A percentile compares a stretch with the other conserved stretches of the same genome.
These are phyloP conservation scores for Scheffersomyces cryptocercus DNA, from an alignment of 1,139 yeast species.

Conservation along the genomic window DNA sequence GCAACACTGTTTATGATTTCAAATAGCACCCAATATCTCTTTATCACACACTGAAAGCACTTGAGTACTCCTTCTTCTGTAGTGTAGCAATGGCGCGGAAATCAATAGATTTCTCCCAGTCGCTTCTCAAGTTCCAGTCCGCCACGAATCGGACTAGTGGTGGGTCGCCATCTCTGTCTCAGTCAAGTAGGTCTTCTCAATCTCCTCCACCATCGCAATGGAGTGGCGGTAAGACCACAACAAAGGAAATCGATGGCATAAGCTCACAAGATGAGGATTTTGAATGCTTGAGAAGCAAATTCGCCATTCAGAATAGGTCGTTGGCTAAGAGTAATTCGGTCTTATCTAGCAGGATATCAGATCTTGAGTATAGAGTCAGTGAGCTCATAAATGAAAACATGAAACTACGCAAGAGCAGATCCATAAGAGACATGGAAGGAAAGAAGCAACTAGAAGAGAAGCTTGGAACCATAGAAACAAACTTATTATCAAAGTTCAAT, in stretches of 20 bases:
- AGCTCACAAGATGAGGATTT: not conserved
- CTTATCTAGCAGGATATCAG: conserved; percentile 48
- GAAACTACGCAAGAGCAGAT: conserved; percentile 8
- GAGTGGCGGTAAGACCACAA: not conserved
- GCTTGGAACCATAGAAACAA: conserved; percentile 37
- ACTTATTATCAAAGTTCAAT: conserved; percentile 43
- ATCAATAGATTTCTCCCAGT: conserved; percentile 21
- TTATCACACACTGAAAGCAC: too few relatives aligned
- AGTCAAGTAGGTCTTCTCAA: too few relatives aligned
- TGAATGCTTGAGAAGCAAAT: conserved; percentile 7
- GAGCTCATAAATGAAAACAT: conserved; percentile 14
- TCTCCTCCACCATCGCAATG: not conserved
- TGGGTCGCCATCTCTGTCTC: too few relatives aligned
- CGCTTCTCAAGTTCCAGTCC: conserved; percentile 17
- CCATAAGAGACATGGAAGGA: conserved; percentile 5
- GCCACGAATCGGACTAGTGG: not conserved
- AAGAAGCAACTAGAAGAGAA: conserved; percentile 17
- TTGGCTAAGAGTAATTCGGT: conserved; percentile 58
- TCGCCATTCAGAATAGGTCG: conserved; percentile 46
- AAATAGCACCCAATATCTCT: too few relatives aligned
- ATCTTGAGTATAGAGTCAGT: conserved; percentile 42
- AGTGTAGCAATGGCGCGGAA: conserved; percentile 18
- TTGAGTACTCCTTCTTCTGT: too few relatives aligned
- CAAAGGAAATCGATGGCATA: not conserved
- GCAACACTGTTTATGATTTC: too few relatives aligned